Evolutionary conservation across 1,139 yeast species (phyloP).

Genomic region (Protomyces lactucae-debilis): DNA sequence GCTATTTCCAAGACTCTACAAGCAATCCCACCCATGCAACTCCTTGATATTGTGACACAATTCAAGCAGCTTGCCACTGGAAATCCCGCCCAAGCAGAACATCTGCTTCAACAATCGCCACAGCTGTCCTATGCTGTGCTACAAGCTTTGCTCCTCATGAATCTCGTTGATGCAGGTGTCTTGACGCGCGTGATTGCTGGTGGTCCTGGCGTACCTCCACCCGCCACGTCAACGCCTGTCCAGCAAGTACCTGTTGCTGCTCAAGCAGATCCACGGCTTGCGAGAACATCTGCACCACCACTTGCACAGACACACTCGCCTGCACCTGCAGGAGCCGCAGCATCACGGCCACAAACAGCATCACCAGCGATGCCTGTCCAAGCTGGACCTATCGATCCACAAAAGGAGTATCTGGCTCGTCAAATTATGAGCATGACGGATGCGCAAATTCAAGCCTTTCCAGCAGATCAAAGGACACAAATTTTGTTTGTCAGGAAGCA

Average conservation of each 20-base stretch:
- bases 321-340: conserved; percentile 24
- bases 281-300: conserved; percentile 27
- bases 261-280: conserved; percentile 28
- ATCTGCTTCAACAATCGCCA: conserved; percentile 63
- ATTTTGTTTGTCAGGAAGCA: conserved; percentile 32
- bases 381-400: conserved; percentile 35
- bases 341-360: not conserved
- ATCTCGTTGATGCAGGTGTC: conserved; percentile 53
- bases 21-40: conserved; percentile 55
- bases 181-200: conserved; percentile 43
- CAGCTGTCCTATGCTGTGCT: conserved; percentile 78
- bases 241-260: conserved; percentile 26
- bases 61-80: conserved; percentile 60
- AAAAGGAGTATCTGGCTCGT: conserved; percentile 43
- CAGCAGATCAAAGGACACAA: conserved; percentile 50
- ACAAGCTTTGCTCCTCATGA: conserved; percentile 63
- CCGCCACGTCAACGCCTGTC: conserved; percentile 28
- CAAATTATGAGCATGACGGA: conserved; percentile 57
- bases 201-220: conserved; percentile 33
- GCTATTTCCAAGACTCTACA: conserved; percentile 57
- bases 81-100: conserved; percentile 60
- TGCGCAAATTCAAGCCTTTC: conserved; percentile 57
- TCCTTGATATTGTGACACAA: conserved; percentile 54
- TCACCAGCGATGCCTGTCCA: conserved; percentile 8
- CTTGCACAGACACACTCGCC: conserved; percentile 33